phyloP scores from a whole-genome alignment of 805 yeast species.

The Priceomyces haplophilus region DNA sequence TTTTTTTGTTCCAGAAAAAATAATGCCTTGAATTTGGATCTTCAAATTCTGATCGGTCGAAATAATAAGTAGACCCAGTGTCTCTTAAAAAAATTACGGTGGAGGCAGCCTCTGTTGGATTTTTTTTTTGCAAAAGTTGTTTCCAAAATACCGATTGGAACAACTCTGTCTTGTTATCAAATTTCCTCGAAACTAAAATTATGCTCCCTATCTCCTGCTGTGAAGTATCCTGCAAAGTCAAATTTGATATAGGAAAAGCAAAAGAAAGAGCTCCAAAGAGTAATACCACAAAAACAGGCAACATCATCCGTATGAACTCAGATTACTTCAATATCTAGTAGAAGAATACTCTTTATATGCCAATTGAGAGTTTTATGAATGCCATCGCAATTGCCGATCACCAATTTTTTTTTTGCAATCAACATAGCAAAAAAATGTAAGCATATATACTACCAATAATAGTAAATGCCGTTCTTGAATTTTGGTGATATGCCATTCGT shows the following conservation, averaged over 20 bases:
- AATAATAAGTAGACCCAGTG: conserved; percentile 6
- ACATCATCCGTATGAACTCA: neutral
- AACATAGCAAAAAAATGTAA: too few species aligned
- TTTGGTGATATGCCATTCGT: neutral
- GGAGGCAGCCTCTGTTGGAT: conserved; percentile 7
- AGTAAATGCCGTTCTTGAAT: neutral
- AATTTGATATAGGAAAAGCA: neutral
- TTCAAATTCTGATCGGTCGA: conserved; percentile 4
- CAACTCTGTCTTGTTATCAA: conserved; percentile 4
- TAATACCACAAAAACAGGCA: neutral
- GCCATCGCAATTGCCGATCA: too few species aligned
- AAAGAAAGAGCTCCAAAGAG: neutral
- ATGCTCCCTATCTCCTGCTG: neutral
- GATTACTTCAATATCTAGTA: too few species aligned
- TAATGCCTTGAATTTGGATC: neutral
- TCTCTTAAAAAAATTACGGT: conserved; percentile 8
- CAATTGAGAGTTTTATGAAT: too few species aligned
- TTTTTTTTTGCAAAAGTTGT: conserved; percentile 4
- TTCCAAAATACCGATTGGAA: conserved; percentile 8
- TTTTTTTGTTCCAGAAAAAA: conserved; percentile 3
- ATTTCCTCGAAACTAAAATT: conserved; percentile 1
- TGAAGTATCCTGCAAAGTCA: neutral
- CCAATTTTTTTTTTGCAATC: too few species aligned
- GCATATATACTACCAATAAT: too few species aligned
- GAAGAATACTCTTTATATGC: too few species aligned